These are phyloP conservation scores for Phytophthora hibernalis DNA, from an alignment of 352 stramenopile genomes.

Conservation along the genomic window DNA sequence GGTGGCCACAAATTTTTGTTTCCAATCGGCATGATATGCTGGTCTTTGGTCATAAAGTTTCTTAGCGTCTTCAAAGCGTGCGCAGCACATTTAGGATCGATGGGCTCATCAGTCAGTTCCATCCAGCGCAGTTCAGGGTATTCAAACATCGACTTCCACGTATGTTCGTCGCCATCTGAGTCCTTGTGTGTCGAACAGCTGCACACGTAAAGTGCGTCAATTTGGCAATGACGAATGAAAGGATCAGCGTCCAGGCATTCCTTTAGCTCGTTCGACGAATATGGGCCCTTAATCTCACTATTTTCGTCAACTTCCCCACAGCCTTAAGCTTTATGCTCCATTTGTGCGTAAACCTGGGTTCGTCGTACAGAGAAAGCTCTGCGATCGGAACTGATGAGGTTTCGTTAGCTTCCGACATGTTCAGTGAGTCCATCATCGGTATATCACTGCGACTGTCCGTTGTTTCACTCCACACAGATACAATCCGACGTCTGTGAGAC, in stretches of 20 bases:
- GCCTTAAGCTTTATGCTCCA: slow-evolving; percentile 63
- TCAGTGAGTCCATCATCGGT: slow-evolving; percentile 73
- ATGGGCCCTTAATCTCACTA: slow-evolving; percentile 46
- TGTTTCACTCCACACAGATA: slow-evolving; percentile 14
- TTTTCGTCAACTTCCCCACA: slow-evolving; percentile 26
- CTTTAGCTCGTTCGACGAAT: slow-evolving; percentile 63
- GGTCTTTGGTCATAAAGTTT: slow-evolving; percentile 70
- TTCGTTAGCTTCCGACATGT: slow-evolving; percentile 45
- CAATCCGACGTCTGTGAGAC: slow-evolving; percentile 46
- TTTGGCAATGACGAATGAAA: slow-evolving; percentile 39
- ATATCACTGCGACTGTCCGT: slow-evolving; percentile 55
- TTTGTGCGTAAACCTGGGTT: slow-evolving; percentile 69
- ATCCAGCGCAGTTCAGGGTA: slow-evolving; percentile 84
- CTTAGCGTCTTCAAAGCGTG: slow-evolving; percentile 65
- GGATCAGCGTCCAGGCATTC: slow-evolving; percentile 60
- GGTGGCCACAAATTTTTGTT: slow-evolving; percentile 59
- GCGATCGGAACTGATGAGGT: slow-evolving; percentile 70
- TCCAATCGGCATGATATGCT: slow-evolving; percentile 26
- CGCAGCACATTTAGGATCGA: slow-evolving; percentile 54
- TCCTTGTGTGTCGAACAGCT: slow-evolving; percentile 64
- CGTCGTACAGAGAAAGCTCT: slow-evolving; percentile 64
- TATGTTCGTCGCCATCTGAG: slow-evolving; percentile 44
- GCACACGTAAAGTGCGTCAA: slow-evolving; percentile 59
- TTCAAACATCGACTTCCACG: slow-evolving; percentile 69
- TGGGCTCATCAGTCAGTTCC: slow-evolving; percentile 71